Percentiles rank a stretch among this genome's conserved stretches.
Evolutionary conservation across 306 rosid species (phyloP).

Genomic region (Mucuna pruriens): DNA sequence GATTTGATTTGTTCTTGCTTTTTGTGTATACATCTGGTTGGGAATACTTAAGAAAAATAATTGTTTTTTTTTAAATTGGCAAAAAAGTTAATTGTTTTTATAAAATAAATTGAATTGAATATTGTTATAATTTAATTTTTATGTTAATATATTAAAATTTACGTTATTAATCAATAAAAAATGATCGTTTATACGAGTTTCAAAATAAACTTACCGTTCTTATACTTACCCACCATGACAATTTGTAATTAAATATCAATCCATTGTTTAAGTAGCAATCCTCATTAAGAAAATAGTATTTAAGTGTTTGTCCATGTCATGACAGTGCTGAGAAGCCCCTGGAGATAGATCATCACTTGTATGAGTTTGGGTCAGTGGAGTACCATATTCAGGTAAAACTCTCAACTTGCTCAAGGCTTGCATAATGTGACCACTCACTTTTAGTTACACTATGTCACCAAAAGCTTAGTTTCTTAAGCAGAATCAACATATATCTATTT

Average conservation of each 20-base stretch:
- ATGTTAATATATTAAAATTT: no score
- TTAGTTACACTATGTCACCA: neutral
- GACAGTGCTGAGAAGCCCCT: constrained; percentile 70
- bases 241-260: no score
- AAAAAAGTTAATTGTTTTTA: neutral
- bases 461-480: neutral
- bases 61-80: neutral
- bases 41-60: neutral
- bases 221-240: no score
- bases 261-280: neutral
- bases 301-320: constrained; percentile 34
- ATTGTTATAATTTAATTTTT: no score
- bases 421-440: neutral
- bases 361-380: constrained; percentile 80
- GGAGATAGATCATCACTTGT: constrained; percentile 80
- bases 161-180: no score
- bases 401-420: neutral
- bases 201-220: no score
- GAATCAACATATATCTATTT: neutral
- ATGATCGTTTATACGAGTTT: no score
- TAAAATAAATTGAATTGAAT: neutral
- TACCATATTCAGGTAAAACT: constrained; percentile 73
- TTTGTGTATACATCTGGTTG: neutral
- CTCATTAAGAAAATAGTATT: constrained; percentile 8
- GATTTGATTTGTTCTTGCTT: neutral